These are phyloP conservation scores for Fusarium sp. DNA, from an alignment of 2,329 filamentous ascomycete species.

Conservation along the genomic window DNA sequence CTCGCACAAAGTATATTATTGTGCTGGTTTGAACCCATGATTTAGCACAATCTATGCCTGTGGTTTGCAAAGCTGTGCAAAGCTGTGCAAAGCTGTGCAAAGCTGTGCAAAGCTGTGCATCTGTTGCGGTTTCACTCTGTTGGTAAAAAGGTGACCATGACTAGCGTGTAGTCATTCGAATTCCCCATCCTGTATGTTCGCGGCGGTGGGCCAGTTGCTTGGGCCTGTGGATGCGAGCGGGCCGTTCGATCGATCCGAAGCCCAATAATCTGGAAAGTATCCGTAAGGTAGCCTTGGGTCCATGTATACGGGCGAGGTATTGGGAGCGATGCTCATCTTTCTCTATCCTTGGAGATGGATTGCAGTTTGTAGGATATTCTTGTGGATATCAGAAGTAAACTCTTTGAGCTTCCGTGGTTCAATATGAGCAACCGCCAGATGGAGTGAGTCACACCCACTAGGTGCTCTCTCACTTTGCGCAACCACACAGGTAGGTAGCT, in stretches of 20 bases:
- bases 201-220: slow-evolving; percentile 19
- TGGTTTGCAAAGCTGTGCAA: background rate
- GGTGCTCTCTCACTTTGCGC: slow-evolving; percentile 15
- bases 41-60: background rate
- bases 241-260: slow-evolving; percentile 31
- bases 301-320: slow-evolving; percentile 1
- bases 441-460: slow-evolving; percentile 10
- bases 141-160: slow-evolving; percentile 4
- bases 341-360: background rate
- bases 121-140: slow-evolving; percentile 9
- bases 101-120: background rate
- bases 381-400: slow-evolving; percentile 17
- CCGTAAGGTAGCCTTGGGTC: slow-evolving; percentile 5
- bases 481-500: slow-evolving; percentile 1
- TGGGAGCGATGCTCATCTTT: background rate
- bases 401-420: background rate
- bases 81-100: background rate
- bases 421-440: slow-evolving; percentile 3
- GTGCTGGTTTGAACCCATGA: background rate
- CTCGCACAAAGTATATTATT: background rate
- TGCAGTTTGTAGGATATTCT: background rate
- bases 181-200: slow-evolving; percentile 19
- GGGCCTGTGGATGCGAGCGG: slow-evolving; percentile 26
- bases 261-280: slow-evolving; percentile 24
- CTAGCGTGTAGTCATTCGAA: slow-evolving; percentile 17